Conservation (phyloP, 2,329 filamentous ascomycete species). For the Penicillium hesseltinei region DNA sequence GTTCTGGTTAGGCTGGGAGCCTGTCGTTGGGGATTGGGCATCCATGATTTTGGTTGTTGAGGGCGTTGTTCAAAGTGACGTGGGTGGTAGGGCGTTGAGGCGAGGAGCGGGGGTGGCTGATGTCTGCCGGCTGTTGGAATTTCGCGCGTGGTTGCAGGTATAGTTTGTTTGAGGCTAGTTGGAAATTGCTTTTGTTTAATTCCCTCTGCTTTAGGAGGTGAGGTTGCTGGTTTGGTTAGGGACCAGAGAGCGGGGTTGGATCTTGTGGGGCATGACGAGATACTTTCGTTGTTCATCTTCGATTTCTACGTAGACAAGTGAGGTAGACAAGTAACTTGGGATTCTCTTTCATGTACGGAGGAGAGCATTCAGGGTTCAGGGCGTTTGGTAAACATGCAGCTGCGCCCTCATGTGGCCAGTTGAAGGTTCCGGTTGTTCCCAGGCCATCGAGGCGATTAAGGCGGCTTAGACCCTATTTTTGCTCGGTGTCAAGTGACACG, state of each 20-base stretch:
- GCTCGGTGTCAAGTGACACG: constrained; percentile 1
- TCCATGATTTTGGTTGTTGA: constrained; percentile 12
- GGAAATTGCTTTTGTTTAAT: background rate
- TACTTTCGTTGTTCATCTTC: background rate
- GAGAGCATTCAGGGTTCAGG: background rate
- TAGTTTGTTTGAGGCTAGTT: background rate
- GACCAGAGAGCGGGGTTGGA: constrained; percentile 17
- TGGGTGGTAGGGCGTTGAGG: constrained; percentile 1
- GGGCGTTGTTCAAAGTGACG: background rate
- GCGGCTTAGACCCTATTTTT: background rate
- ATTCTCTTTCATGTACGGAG: background rate
- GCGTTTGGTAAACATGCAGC: background rate
- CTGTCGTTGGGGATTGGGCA: constrained; percentile 21
- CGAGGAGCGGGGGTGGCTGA: constrained; percentile 9
- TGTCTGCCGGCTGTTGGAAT: background rate
- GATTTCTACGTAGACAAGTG: background rate
- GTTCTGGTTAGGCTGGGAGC: background rate
- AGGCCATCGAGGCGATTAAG: background rate
- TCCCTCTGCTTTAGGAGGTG: constrained; percentile 2
- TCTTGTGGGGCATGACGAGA: constrained; percentile 11
- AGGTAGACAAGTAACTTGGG: background rate
- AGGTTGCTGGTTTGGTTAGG: constrained; percentile 10
- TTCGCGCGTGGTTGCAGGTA: background rate
- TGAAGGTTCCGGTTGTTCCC: background rate
- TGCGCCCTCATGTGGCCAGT: background rate